A percentile compares a stretch with the other conserved stretches of the same genome.
Conservation (phyloP, 257 asterid species). For the Penstemon newberryi region DNA sequence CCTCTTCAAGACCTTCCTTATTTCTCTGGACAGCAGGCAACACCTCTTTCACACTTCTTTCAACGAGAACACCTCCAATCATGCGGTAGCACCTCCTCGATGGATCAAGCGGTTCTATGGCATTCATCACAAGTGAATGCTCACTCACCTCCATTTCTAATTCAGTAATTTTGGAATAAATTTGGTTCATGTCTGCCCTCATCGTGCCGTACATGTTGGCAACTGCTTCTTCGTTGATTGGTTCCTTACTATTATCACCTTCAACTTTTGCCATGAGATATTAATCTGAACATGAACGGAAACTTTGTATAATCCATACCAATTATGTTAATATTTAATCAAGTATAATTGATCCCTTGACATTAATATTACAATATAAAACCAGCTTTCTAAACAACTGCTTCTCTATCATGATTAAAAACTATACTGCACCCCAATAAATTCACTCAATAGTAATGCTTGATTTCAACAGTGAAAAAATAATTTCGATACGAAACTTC, state of each 20-base stretch:
- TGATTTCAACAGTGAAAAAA: no score
- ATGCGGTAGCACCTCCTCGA: slow-evolving; percentile 88
- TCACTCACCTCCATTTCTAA: slow-evolving; percentile 95
- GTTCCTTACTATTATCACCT: slow-evolving; percentile 49
- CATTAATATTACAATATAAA: neutral
- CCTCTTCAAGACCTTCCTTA: slow-evolving; percentile 93
- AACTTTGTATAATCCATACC: neutral
- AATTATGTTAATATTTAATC: no score
- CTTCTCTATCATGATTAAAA: neutral
- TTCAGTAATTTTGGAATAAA: slow-evolving; percentile 84
- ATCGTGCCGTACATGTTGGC: slow-evolving; percentile 73
- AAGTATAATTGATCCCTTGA: no score
- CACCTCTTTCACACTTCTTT: slow-evolving; percentile 80
- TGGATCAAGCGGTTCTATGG: slow-evolving; percentile 85
- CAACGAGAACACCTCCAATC: slow-evolving; percentile 98
- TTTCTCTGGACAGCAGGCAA: slow-evolving; percentile 90
- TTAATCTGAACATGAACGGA: slow-evolving; percentile 30
- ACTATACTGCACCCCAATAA: neutral
- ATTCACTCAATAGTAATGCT: no score
- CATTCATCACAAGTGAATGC: slow-evolving; percentile 88
- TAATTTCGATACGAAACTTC: no score
- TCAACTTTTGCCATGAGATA: slow-evolving; percentile 59
- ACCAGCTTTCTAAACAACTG: neutral
- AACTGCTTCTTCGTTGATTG: slow-evolving; percentile 87
- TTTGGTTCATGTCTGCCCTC: slow-evolving; percentile 81